Evolutionary conservation across 495 filamentous ascomycete genomes (phyloP).

Genomic region (Clavariopsis aquatica): DNA sequence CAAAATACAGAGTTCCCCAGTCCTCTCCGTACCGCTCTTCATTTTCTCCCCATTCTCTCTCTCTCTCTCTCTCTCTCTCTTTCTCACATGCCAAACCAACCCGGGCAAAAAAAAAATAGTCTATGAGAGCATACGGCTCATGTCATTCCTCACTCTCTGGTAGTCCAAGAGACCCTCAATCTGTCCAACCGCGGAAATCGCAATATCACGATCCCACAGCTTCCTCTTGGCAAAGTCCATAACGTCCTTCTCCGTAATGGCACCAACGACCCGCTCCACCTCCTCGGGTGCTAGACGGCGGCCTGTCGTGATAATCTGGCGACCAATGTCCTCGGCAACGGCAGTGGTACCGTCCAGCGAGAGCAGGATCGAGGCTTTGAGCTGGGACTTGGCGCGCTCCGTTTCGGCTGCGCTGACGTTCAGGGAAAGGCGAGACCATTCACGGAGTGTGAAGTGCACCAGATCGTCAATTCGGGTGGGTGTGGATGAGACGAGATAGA

Average conservation of each 20-base stretch:
- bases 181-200: conserved; percentile 85
- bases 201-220: conserved; percentile 96
- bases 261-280: conserved; percentile 85
- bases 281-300: conserved; percentile 86
- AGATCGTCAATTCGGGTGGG: conserved; percentile 86
- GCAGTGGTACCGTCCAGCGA: conserved; percentile 96
- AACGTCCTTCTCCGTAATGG: conserved; percentile 93
- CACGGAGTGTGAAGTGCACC: conserved; percentile 95
- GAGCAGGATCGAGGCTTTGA: conserved; percentile 96
- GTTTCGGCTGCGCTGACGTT: conserved; percentile 85
- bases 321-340: conserved; percentile 96
- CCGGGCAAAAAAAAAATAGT: background rate
- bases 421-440: conserved; percentile 91
- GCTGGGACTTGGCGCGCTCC: conserved; percentile 97
- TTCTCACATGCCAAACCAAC: background rate
- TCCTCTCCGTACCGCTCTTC: background rate
- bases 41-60: background rate
- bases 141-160: conserved; percentile 81
- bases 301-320: conserved; percentile 96
- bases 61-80: background rate
- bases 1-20: conserved; percentile 28
- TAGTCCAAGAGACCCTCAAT: conserved; percentile 93
- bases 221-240: conserved; percentile 89
- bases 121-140: conserved; percentile 73
- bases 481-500: conserved; percentile 95